Conservation (phyloP, 2,329 filamentous ascomycete species). For the Dothistroma pini region DNA sequence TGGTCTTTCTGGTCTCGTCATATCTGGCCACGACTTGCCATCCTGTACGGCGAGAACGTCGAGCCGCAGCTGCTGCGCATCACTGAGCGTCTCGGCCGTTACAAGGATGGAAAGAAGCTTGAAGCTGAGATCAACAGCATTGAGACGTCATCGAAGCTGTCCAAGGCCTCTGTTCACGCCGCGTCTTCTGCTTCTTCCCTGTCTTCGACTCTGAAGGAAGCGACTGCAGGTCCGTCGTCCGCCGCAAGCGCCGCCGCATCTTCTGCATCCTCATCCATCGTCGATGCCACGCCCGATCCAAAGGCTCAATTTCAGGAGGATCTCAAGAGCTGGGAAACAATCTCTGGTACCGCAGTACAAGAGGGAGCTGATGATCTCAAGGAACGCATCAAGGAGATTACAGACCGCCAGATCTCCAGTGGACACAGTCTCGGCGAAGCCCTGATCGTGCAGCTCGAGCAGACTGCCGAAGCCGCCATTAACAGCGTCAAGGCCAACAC, state of each 20-base stretch:
- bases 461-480: constrained; percentile 62
- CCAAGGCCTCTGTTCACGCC: constrained; percentile 26
- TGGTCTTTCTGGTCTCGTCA: constrained; percentile 69
- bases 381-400: constrained; percentile 65
- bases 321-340: constrained; percentile 78
- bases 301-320: constrained; percentile 68
- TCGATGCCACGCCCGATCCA: constrained; percentile 45
- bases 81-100: constrained; percentile 78
- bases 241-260: constrained; percentile 22
- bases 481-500: constrained; percentile 65
- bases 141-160: constrained; percentile 39
- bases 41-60: constrained; percentile 85
- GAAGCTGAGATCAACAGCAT: constrained; percentile 56
- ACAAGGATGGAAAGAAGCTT: constrained; percentile 62
- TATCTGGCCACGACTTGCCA: constrained; percentile 75
- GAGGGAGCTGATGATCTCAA: constrained; percentile 71
- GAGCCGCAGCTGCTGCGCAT: constrained; percentile 94
- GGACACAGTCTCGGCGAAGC: constrained; percentile 63
- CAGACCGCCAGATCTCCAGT: constrained; percentile 63
- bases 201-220: constrained; percentile 28
- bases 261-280: constrained; percentile 32
- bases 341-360: constrained; percentile 80
- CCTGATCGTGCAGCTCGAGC: constrained; percentile 65
- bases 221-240: constrained; percentile 26
- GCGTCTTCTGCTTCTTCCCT: constrained; percentile 27